Evolutionary conservation across 352 stramenopile genomes (phyloP), one percentile per base, ranked within the genome.

Genomic region (Globisporangium barbulae): DNA sequence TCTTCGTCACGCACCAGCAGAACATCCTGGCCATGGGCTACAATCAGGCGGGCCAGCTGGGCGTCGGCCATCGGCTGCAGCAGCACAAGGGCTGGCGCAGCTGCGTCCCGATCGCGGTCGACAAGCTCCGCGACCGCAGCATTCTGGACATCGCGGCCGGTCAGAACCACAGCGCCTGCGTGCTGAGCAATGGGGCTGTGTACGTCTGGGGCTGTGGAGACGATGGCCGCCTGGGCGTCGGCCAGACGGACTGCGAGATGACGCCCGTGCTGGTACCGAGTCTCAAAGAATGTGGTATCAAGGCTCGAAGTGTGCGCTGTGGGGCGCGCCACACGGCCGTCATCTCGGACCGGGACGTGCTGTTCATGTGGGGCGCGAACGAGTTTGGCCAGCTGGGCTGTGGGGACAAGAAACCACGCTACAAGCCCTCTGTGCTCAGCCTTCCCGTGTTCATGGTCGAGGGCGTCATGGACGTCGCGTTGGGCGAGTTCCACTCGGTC

Each of bases 331-430:
- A 91, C 70, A 91, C 86, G 30, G 81, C 82, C 2, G 59, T 89
- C 10, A 68, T 93, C 35, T 91, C 82, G 17, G 81, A 90, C 53
- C 65, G 55, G 10, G 81, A 91, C 52, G 59, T 88, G 49, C 56
- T 94, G n/a, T 91, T 90, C 63, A 69, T 88, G 22, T 92, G 85
- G 83, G 85, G 85, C 8, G 83, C 81, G 0, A 94, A 92, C 55
- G 81, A 94, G 50, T 92, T 92, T 50, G 85, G 81, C 5, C 85
- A 94, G 63, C 72, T 92, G 28, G 85, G 85, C 13, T 76, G 76
- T 25, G 83, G 78, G 17, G 82, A 90, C 64, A 78, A 78, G 37
- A 72, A 69, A n/a, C 33, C 68, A 0, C 76, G 83, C 0, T 58
- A 61, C 48, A 69, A 69, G 22, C 85, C 83, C 0, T 76, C 71